Conservation (phyloP, 352 stramenopile genomes). For the Phytophthora kernoviae region DNA sequence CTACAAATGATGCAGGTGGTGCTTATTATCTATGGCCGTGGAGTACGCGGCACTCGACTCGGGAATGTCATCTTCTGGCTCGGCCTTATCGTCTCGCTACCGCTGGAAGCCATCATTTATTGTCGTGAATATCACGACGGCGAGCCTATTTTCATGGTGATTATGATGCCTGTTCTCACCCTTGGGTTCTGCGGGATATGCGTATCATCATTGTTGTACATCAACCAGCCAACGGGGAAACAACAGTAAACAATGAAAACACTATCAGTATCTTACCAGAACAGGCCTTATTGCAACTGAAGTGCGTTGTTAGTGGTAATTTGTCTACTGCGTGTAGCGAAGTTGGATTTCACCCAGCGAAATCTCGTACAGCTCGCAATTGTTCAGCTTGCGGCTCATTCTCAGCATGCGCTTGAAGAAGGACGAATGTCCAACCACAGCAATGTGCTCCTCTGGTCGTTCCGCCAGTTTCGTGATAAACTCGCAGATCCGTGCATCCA, state of each 20-base stretch:
- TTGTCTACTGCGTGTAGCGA: conserved; percentile 15
- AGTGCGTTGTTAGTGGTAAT: background rate
- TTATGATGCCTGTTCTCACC: conserved; percentile 68
- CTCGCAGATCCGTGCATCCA: conserved; percentile 69
- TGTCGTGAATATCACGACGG: conserved; percentile 69
- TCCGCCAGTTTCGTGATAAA: conserved; percentile 61
- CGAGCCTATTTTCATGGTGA: conserved; percentile 65
- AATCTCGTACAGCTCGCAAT: conserved; percentile 76
- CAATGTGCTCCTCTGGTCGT: conserved; percentile 73
- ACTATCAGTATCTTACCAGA: conserved; percentile 7
- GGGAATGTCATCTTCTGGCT: conserved; percentile 77
- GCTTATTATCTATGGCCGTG: conserved; percentile 77
- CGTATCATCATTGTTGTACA: no score
- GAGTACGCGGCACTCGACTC: conserved; percentile 58
- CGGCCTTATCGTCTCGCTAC: conserved; percentile 63
- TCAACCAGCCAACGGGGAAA: background rate
- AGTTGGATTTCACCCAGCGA: conserved; percentile 25
- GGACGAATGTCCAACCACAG: conserved; percentile 80
- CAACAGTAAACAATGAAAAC: conserved; percentile 3
- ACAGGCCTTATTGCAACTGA: conserved; percentile 5
- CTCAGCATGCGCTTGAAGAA: conserved; percentile 88
- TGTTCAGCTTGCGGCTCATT: conserved; percentile 79
- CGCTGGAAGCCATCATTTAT: conserved; percentile 66
- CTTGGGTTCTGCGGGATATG: conserved; percentile 35
- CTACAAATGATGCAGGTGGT: conserved; percentile 94